Base-by-base conservation (phyloP, 108 stramenopile genomes). In the Parietichytrium sp. region DNA sequence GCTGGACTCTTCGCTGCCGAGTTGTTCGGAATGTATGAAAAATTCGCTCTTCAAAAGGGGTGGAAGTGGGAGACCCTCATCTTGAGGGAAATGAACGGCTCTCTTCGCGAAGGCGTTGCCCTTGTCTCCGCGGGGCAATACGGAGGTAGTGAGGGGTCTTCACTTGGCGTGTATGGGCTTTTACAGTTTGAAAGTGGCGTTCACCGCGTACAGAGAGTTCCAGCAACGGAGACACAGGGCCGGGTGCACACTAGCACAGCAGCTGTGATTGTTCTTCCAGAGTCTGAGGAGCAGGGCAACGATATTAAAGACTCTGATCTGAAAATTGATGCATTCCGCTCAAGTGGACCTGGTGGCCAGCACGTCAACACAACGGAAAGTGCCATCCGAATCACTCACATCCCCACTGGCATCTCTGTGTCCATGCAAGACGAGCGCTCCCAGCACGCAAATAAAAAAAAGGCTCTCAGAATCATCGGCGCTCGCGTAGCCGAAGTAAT, bases 281-380 rank as follows among this genome's bases (percentile, higher is more conserved):
- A 90, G 79, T 61, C 92, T 23, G 80, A 89, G 36, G 86, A 93
- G 42, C 84, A 81, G 30, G 85, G 89, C 54, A 26, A 87, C 53
- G 8, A 86, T 88, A 1, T 86, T 91, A 36, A 93, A 89, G 47
- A 85, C 52, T 87, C 91, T 1, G 95, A 96, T 51, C 52, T 98
- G 3, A 88, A 89, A 54, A 90, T 96, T 29, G 96, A 98, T 52
- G 92, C 91, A 1, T 95, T 93, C 90, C 83, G 98, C 38, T 87
- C 97, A 1, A 89, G 90, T 29, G 98, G 98, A 52, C 95, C 96
- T 18, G 98, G 98, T 15, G 98, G 98, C 16, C 98, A 99, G 89
- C 95, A 96, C 87, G 98, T 99, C n/a, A 99, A 98, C 84, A 99
- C 97, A 18, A 99, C 98, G 16, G 95, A 99, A 47, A 95, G 94